Percentiles rank a stretch among this genome's conserved stretches.
Evolutionary conservation across 2,329 filamentous ascomycete genomes (phyloP).

Genomic region (Chrysoporthe cubensis): DNA sequence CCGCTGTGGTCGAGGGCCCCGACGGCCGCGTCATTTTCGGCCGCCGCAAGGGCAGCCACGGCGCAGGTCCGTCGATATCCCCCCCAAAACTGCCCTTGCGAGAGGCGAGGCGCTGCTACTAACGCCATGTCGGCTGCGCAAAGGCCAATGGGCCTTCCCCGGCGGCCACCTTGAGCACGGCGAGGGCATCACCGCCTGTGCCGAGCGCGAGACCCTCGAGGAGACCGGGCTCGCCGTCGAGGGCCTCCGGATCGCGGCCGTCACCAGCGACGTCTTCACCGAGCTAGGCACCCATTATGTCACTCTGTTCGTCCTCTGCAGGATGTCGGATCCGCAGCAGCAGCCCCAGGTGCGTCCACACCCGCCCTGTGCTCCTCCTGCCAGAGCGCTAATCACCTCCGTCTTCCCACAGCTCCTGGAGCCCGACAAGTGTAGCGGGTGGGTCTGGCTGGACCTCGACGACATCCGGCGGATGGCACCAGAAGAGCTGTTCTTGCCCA

Average conservation of each 20-base stretch:
- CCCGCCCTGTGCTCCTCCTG: too few species aligned
- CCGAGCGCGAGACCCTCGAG: slow-evolving; percentile 68
- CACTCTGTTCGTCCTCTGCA: slow-evolving; percentile 68
- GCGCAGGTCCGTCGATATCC: slow-evolving; percentile 45
- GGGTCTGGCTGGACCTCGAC: slow-evolving; percentile 53
- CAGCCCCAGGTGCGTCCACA: slow-evolving; percentile 55
- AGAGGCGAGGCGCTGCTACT: too few species aligned
- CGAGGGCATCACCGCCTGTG: slow-evolving; percentile 66
- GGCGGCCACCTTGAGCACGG: slow-evolving; percentile 76
- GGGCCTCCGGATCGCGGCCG: slow-evolving; percentile 56
- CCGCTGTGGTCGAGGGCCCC: slow-evolving; percentile 48
- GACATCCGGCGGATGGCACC: slow-evolving; percentile 39
- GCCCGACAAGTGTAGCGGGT: slow-evolving; percentile 54
- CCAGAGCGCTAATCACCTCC: not conserved
- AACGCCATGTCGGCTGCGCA: too few species aligned
- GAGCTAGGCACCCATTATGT: slow-evolving; percentile 71
- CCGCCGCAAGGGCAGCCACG: slow-evolving; percentile 53
- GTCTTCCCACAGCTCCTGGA: slow-evolving; percentile 44
- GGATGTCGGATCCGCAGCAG: slow-evolving; percentile 49
- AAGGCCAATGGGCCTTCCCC: slow-evolving; percentile 61
- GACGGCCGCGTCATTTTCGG: slow-evolving; percentile 53
- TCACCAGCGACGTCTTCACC: slow-evolving; percentile 70
- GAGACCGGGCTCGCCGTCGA: slow-evolving; percentile 68
- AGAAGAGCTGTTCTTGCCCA: slow-evolving; percentile 45
- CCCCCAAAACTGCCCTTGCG: too few species aligned